Evolutionary conservation across 352 stramenopile genomes (phyloP).

Genomic region (Pythium monospermum): DNA sequence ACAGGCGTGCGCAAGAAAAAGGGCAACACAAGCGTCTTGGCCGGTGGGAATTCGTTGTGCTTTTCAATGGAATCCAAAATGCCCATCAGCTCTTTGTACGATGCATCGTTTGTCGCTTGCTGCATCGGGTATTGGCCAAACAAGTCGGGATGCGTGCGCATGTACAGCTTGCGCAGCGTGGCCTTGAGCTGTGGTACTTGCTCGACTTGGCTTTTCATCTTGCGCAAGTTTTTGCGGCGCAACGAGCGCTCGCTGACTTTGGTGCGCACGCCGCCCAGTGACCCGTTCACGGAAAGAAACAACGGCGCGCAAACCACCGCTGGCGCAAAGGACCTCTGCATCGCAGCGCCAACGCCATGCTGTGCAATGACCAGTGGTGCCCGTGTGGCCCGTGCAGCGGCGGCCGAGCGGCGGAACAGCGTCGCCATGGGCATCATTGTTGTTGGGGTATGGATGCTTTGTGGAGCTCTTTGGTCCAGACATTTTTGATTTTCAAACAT

Average conservation of each 20-base stretch:
- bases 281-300: not conserved
- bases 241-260: slow-evolving; percentile 68
- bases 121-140: slow-evolving; percentile 70
- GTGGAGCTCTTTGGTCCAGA: slow-evolving; percentile 9
- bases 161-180: slow-evolving; percentile 75
- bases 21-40: slow-evolving; percentile 60
- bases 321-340: too few species aligned
- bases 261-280: slow-evolving; percentile 36
- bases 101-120: slow-evolving; percentile 58
- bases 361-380: not conserved
- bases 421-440: slow-evolving; percentile 12
- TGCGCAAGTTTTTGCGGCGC: slow-evolving; percentile 73
- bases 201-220: slow-evolving; percentile 61
- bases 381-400: slow-evolving; percentile 2
- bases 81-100: slow-evolving; percentile 78
- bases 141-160: slow-evolving; percentile 73
- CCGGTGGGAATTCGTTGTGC: slow-evolving; percentile 69
- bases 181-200: slow-evolving; percentile 68
- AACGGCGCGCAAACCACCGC: too few species aligned
- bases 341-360: slow-evolving; percentile 1
- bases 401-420: slow-evolving; percentile 16
- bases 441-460: not conserved
- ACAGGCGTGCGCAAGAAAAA: slow-evolving; percentile 69
- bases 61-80: slow-evolving; percentile 79
- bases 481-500: slow-evolving; percentile 3